These are phyloP conservation scores for Caryopteris hybrid DNA, from an alignment of 305 asterid species.

Conservation along the genomic window DNA sequence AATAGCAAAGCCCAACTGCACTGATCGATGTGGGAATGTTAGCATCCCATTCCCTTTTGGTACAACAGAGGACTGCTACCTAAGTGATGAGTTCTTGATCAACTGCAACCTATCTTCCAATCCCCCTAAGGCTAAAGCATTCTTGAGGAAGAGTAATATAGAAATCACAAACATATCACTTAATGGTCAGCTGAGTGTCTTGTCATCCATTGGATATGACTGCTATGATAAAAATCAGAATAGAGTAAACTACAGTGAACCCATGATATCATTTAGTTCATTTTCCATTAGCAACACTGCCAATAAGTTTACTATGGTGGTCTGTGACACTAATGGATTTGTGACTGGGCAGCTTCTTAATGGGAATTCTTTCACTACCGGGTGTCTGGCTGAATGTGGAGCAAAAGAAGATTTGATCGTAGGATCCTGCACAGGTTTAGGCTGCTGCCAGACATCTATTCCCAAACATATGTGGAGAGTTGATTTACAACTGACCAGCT, in stretches of 20 bases:
- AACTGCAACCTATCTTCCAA: slow-evolving; percentile 22
- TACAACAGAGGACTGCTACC: slow-evolving; percentile 21
- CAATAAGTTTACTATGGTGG: slow-evolving; percentile 32
- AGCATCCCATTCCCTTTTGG: slow-evolving; percentile 46
- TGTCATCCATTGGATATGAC: not conserved
- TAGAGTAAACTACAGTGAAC: not conserved
- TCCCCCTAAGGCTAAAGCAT: slow-evolving; percentile 22
- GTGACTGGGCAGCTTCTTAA: slow-evolving; percentile 8
- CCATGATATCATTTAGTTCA: too few relatives aligned
- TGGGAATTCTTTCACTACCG: slow-evolving; percentile 12
- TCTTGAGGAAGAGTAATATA: not conserved
- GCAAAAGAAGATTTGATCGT: too few relatives aligned
- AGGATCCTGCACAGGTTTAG: slow-evolving; percentile 25
- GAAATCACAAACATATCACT: slow-evolving; percentile 28
- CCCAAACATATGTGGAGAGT: slow-evolving; percentile 15
- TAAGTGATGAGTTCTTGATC: not conserved
- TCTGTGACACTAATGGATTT: slow-evolving; percentile 33
- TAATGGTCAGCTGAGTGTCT: slow-evolving; percentile 27
- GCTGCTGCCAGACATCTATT: slow-evolving; percentile 37
- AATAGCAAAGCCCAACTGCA: too few relatives aligned
- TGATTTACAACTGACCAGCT: not conserved
- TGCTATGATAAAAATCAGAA: slow-evolving; percentile 9
- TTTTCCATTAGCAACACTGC: slow-evolving; percentile 28
- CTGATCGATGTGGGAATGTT: slow-evolving; percentile 23
- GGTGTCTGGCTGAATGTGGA: slow-evolving; percentile 20